phyloP scores from a whole-genome alignment of 306 rosid genomes.

The Vigna angularis region DNA sequence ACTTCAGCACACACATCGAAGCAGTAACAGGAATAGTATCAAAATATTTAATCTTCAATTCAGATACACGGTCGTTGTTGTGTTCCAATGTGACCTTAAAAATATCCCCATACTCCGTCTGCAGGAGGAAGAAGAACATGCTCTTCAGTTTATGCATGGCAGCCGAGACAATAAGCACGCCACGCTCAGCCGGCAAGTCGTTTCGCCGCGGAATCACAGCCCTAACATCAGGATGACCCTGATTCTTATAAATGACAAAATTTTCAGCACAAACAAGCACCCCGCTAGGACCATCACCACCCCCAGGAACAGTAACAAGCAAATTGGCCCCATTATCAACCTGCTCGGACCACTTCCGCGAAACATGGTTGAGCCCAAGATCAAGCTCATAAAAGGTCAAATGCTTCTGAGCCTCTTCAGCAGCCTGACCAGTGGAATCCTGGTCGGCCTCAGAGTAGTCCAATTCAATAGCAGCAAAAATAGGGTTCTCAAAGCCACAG shows the following conservation, averaged over 20 bases:
- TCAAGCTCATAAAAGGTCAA: constrained; percentile 94
- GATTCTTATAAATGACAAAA: constrained; percentile 95
- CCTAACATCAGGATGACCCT: constrained; percentile 84
- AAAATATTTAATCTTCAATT: constrained; percentile 85
- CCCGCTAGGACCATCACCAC: constrained; percentile 97
- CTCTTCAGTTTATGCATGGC: constrained; percentile 84
- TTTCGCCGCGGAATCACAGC: constrained; percentile 91
- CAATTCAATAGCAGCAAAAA: constrained; percentile 90
- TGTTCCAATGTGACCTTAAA: constrained; percentile 89
- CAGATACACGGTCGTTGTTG: constrained; percentile 77
- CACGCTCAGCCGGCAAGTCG: constrained; percentile 90
- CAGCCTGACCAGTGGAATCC: constrained; percentile 85
- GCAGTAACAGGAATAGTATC: constrained; percentile 93
- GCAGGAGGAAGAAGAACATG: constrained; percentile 89
- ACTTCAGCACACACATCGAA: constrained; percentile 94
- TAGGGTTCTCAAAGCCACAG: constrained; percentile 96
- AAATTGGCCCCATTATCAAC: constrained; percentile 95
- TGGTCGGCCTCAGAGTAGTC: constrained; percentile 91
- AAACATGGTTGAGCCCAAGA: constrained; percentile 91
- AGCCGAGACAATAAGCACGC: constrained; percentile 92
- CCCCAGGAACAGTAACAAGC: constrained; percentile 98
- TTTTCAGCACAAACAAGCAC: constrained; percentile 96
- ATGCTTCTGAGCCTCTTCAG: constrained; percentile 81
- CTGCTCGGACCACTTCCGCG: constrained; percentile 94
- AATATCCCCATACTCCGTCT: constrained; percentile 96